phyloP scores from a whole-genome alignment of 768 basidiomycete genomes.

The Russula compacta region DNA sequence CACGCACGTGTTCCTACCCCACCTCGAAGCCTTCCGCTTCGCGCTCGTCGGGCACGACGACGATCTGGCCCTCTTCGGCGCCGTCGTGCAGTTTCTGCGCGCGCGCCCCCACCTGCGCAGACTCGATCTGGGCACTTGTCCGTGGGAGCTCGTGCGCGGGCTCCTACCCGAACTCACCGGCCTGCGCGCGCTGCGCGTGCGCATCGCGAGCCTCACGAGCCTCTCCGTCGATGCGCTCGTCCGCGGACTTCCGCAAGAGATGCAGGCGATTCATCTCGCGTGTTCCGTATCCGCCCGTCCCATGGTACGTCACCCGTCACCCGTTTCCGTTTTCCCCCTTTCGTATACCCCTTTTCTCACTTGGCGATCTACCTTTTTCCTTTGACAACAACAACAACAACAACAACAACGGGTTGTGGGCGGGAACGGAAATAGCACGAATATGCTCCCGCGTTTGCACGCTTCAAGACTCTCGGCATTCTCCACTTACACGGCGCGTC shows the following conservation, averaged over 20 bases:
- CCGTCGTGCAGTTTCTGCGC: conserved; percentile 46
- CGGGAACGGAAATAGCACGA: conserved; percentile 43
- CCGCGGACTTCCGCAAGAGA: conserved; percentile 26
- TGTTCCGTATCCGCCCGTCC: conserved; percentile 42
- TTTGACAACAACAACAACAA: too few species aligned
- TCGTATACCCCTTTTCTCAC: neutral
- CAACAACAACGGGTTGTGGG: neutral
- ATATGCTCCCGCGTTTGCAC: conserved; percentile 39
- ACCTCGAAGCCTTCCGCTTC: conserved; percentile 55
- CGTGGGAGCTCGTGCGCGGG: conserved; percentile 48
- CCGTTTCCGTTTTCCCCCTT: neutral
- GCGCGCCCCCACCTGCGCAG: conserved; percentile 40
- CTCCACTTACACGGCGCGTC: conserved; percentile 46
- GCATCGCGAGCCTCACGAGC: conserved; percentile 42
- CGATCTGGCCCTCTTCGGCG: conserved; percentile 41
- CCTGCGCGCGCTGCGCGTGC: conserved; percentile 49
- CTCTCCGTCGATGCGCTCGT: conserved; percentile 33
- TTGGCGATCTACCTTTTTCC: neutral
- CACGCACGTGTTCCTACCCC: conserved; percentile 50
- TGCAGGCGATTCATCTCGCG: conserved; percentile 47
- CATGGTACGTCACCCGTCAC: conserved; percentile 30
- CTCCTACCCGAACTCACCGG: conserved; percentile 43
- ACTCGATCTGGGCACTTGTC: conserved; percentile 56
- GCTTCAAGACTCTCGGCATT: conserved; percentile 46
- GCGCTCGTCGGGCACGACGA: conserved; percentile 57